Percentiles rank a stretch among this genome's conserved stretches.
These are phyloP conservation scores for Hypoxylon perforatum DNA, from an alignment of 495 filamentous ascomycete species.

Conservation along the genomic window DNA sequence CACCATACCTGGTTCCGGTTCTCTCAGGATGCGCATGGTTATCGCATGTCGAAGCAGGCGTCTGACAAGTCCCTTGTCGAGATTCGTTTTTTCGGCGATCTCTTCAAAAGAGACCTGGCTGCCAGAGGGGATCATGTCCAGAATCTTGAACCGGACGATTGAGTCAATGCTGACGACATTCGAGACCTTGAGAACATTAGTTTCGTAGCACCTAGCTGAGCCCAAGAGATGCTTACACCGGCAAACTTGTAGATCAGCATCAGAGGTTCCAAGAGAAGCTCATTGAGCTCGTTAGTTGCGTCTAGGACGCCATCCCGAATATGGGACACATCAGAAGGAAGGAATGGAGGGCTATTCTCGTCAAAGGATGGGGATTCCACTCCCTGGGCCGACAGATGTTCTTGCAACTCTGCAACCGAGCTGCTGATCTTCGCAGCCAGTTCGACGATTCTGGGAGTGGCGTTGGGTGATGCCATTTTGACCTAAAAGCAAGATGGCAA, in stretches of 20 bases:
- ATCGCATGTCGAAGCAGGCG: constrained; percentile 61
- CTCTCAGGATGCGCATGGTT: constrained; percentile 58
- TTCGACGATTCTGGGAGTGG: constrained; percentile 15
- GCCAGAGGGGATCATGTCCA: constrained; percentile 29
- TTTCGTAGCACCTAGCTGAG: constrained; percentile 2
- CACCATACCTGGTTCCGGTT: constrained; percentile 48
- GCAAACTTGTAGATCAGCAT: constrained; percentile 11
- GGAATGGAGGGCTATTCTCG: constrained; percentile 14
- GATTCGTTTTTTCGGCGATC: constrained; percentile 32
- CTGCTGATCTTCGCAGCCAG: constrained; percentile 28
- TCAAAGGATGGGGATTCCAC: constrained; percentile 26
- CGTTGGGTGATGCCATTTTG: constrained; percentile 18
- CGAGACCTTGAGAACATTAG: constrained; percentile 16
- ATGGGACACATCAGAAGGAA: constrained; percentile 11
- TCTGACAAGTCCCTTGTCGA: constrained; percentile 38
- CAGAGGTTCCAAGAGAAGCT: constrained; percentile 25
- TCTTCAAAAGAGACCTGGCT: constrained; percentile 36
- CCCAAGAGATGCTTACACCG: constrained; percentile 10
- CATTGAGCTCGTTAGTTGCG: constrained; percentile 25
- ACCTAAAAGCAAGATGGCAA: constrained; percentile 12
- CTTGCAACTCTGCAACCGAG: constrained; percentile 25
- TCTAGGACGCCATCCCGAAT: constrained; percentile 26
- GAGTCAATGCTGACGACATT: constrained; percentile 23
- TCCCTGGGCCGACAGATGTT: constrained; percentile 22
- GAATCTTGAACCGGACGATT: constrained; percentile 27